Percentiles rank a stretch among this genome's conserved stretches.
These are phyloP conservation scores for Hyaloscypha bicolor DNA, from an alignment of 495 filamentous ascomycete species.

Conservation along the genomic window DNA sequence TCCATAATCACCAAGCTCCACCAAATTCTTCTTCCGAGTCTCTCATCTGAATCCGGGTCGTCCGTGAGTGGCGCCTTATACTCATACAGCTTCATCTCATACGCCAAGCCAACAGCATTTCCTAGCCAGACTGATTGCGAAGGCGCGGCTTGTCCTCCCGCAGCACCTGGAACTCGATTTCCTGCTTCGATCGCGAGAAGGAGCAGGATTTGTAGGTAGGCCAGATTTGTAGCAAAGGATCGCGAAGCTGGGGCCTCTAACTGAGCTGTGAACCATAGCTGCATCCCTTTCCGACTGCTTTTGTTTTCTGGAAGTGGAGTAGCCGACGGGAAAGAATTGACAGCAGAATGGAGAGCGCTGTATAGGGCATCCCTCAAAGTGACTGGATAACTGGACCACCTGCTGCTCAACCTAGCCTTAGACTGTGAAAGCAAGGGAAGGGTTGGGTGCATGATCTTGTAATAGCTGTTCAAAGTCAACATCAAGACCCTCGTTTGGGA, in stretches of 20 bases:
- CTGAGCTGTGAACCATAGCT: slow-evolving; percentile 56
- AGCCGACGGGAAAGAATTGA: slow-evolving; percentile 56
- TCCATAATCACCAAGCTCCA: slow-evolving; percentile 73
- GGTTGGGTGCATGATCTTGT: slow-evolving; percentile 68
- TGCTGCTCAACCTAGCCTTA: slow-evolving; percentile 61
- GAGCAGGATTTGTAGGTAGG: slow-evolving; percentile 64
- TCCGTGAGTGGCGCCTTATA: slow-evolving; percentile 34
- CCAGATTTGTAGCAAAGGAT: slow-evolving; percentile 52
- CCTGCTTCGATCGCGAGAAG: slow-evolving; percentile 63
- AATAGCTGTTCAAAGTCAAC: slow-evolving; percentile 54
- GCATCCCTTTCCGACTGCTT: slow-evolving; percentile 47
- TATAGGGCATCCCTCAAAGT: slow-evolving; percentile 71
- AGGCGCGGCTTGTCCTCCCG: slow-evolving; percentile 28
- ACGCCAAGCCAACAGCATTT: slow-evolving; percentile 60
- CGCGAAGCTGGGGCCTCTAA: slow-evolving; percentile 45
- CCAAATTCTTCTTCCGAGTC: slow-evolving; percentile 72
- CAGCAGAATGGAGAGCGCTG: slow-evolving; percentile 63
- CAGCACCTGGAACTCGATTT: slow-evolving; percentile 38
- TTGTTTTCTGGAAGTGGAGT: slow-evolving; percentile 36
- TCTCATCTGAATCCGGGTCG: slow-evolving; percentile 71
- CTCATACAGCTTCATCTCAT: slow-evolving; percentile 56
- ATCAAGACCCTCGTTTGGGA: not conserved
- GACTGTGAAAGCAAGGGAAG: slow-evolving; percentile 74
- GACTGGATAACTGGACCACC: slow-evolving; percentile 61
- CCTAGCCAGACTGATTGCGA: slow-evolving; percentile 49